Conservation (phyloP, 768 basidiomycete species). For the Suillus clintonianus region DNA sequence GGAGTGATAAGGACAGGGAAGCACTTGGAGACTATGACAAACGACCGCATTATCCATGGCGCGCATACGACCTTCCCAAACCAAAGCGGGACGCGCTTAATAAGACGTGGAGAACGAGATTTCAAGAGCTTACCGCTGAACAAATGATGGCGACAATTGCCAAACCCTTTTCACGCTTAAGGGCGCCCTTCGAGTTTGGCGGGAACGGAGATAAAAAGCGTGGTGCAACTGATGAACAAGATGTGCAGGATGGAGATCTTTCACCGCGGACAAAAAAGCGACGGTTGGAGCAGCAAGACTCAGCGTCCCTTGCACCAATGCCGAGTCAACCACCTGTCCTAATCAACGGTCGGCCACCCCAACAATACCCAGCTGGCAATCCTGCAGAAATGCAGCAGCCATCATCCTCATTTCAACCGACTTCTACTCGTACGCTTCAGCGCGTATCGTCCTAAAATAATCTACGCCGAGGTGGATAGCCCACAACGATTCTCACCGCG, state of each 20-base stretch:
- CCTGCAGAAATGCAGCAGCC: neutral
- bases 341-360: slow-evolving; percentile 32
- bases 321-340: slow-evolving; percentile 17
- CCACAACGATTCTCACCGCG: neutral
- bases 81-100: slow-evolving; percentile 27
- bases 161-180: slow-evolving; percentile 23
- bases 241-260: slow-evolving; percentile 6
- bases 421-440: neutral
- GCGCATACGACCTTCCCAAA: slow-evolving; percentile 19
- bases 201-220: slow-evolving; percentile 26
- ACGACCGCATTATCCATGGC: slow-evolving; percentile 28
- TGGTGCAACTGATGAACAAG: slow-evolving; percentile 11
- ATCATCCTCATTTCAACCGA: neutral
- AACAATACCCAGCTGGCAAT: slow-evolving; percentile 30
- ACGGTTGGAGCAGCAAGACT: slow-evolving; percentile 15
- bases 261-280: slow-evolving; percentile 29
- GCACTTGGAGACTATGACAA: slow-evolving; percentile 27
- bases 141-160: slow-evolving; percentile 25
- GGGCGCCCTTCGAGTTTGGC: slow-evolving; percentile 13
- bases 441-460: neutral
- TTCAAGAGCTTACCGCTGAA: slow-evolving; percentile 34
- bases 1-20: slow-evolving; percentile 27
- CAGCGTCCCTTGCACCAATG: neutral
- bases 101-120: slow-evolving; percentile 26
- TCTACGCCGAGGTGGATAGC: neutral